A percentile compares a stretch with the other conserved stretches of the same genome.
phyloP scores from a whole-genome alignment of 768 basidiomycete genomes.

The Phlegmacium glaucopus region DNA sequence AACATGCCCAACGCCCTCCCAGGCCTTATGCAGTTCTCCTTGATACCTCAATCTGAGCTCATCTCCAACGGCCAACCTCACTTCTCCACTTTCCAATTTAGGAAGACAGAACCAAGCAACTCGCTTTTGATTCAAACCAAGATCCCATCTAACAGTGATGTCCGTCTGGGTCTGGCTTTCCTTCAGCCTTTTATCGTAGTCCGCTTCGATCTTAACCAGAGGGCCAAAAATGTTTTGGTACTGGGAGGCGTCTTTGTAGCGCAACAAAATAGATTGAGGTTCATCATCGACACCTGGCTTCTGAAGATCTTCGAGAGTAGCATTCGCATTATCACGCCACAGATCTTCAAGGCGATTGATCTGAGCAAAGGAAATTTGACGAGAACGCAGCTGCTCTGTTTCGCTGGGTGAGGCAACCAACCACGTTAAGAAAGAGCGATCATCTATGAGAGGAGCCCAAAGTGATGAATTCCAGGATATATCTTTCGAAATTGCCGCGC shows the following conservation, averaged over 20 bases:
- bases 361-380: conserved; percentile 95
- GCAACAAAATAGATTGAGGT: conserved; percentile 84
- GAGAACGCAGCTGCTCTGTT: conserved; percentile 91
- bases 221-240: conserved; percentile 99
- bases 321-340: conserved; percentile 95
- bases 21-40: conserved; percentile 86
- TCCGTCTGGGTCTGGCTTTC: conserved; percentile 99
- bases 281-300: conserved; percentile 98
- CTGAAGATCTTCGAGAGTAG: conserved; percentile 94
- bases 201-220: conserved; percentile 98
- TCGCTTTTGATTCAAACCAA: conserved; percentile 97
- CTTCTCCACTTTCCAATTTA: conserved; percentile 97
- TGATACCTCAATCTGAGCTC: conserved; percentile 88
- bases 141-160: conserved; percentile 94
- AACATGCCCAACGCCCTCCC: conserved; percentile 98
- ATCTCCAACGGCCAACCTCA: conserved; percentile 94
- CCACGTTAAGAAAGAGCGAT: conserved; percentile 99
- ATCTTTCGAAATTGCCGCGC: conserved; percentile 94
- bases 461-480: conserved; percentile 98
- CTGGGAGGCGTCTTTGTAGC: conserved; percentile 98
- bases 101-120: conserved; percentile 98
- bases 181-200: conserved; percentile 97
- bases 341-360: conserved; percentile 97
- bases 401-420: conserved; percentile 96
- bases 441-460: conserved; percentile 98